A percentile compares a stretch with the other conserved stretches of the same genome.
Conservation (phyloP, 345 rosid species). For the Erodium maritimum region DNA sequence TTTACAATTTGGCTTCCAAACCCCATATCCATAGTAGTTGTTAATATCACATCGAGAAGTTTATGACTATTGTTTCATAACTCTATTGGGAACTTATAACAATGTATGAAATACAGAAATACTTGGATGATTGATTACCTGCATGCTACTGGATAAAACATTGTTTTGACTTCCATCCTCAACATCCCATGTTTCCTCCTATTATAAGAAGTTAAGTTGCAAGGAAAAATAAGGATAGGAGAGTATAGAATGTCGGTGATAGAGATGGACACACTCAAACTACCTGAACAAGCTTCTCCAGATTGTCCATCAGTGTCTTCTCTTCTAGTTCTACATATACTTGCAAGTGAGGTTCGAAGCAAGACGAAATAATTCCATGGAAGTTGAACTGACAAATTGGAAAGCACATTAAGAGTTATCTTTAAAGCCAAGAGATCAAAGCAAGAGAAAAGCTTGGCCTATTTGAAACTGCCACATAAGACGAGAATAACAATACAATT, state of each 20-base stretch:
- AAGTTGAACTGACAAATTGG: slow-evolving; percentile 76
- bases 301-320: slow-evolving; percentile 90
- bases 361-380: slow-evolving; percentile 91
- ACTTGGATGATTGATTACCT: slow-evolving; percentile 36
- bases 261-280: slow-evolving; percentile 10
- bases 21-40: no score
- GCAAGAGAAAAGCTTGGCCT: not conserved
- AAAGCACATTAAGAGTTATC: slow-evolving; percentile 5
- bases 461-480: not conserved
- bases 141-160: slow-evolving; percentile 91
- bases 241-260: not conserved
- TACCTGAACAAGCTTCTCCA: slow-evolving; percentile 95
- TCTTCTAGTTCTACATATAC: slow-evolving; percentile 88
- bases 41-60: no score
- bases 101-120: not conserved
- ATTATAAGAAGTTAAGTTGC: slow-evolving; percentile 6
- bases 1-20: no score
- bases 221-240: slow-evolving; percentile 15
- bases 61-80: no score
- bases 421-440: not conserved
- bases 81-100: no score
- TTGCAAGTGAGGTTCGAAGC: slow-evolving; percentile 90
- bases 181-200: slow-evolving; percentile 99
- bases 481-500: not conserved
- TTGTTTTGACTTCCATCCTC: slow-evolving; percentile 92